A percentile compares a stretch with the other conserved stretches of the same genome.
phyloP scores from a whole-genome alignment of 257 asterid genomes.

The Orobanche coerulescens region DNA sequence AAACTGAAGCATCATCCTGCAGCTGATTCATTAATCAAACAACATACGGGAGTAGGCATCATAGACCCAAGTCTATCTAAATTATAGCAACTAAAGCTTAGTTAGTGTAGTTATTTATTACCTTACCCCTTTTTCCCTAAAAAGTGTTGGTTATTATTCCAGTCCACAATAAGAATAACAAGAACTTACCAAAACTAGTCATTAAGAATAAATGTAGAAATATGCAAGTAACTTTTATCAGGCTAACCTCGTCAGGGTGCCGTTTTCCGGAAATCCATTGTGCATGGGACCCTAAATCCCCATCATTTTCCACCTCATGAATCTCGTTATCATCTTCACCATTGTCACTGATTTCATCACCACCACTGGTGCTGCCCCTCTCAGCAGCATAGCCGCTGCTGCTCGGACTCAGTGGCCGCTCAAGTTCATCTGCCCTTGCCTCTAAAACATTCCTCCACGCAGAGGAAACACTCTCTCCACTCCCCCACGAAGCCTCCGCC shows the following conservation, averaged over 20 bases:
- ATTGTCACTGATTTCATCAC: slow-evolving; percentile 49
- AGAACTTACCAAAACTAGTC: neutral
- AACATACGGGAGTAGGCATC: neutral
- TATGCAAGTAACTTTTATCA: neutral
- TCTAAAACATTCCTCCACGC: slow-evolving; percentile 42
- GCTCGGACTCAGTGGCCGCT: slow-evolving; percentile 65
- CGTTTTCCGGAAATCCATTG: slow-evolving; percentile 79
- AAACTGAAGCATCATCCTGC: slow-evolving; percentile 89
- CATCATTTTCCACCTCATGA: slow-evolving; percentile 37
- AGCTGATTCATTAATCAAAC: slow-evolving; percentile 29
- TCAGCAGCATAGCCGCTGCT: slow-evolving; percentile 97
- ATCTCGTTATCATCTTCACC: slow-evolving; percentile 38
- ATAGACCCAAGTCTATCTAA: slow-evolving; percentile 10
- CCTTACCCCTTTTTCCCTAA: no score
- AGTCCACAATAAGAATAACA: neutral
- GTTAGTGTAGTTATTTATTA: neutral
- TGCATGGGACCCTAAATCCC: slow-evolving; percentile 32
- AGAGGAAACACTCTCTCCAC: slow-evolving; percentile 24
- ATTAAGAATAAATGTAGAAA: neutral
- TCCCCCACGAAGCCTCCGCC: slow-evolving; percentile 38
- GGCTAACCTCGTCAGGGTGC: slow-evolving; percentile 66
- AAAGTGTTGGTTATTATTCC: neutral
- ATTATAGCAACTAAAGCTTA: slow-evolving; percentile 6
- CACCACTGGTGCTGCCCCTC: slow-evolving; percentile 83
- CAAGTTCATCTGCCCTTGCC: slow-evolving; percentile 46